A percentile compares a stretch with the other conserved stretches of the same genome.
These are phyloP conservation scores for Aureobasidium sp. DNA, from an alignment of 2,329 filamentous ascomycete genomes.

Conservation along the genomic window DNA sequence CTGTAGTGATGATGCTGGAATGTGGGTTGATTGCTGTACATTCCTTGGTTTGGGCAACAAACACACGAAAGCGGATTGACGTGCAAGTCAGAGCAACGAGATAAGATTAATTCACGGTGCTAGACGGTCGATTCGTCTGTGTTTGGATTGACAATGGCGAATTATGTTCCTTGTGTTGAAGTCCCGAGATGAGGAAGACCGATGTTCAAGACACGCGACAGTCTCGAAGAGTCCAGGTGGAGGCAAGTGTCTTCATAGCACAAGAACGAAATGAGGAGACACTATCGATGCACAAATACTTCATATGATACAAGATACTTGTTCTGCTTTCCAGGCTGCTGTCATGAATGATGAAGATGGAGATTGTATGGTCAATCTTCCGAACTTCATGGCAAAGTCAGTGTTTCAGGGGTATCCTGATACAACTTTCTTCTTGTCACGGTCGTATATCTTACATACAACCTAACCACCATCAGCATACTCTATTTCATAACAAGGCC, in stretches of 20 bases:
- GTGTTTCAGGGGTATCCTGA: background rate
- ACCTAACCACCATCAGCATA: no score
- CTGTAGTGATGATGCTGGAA: conserved; percentile 24
- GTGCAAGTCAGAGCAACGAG: conserved; percentile 9
- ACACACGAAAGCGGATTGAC: conserved; percentile 23
- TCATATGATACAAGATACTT: background rate
- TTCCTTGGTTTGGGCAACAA: conserved; percentile 26
- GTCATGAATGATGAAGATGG: no score
- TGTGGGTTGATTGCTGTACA: conserved; percentile 20
- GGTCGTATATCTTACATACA: background rate
- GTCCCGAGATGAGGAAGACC: background rate
- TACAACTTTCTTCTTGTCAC: background rate
- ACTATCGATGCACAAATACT: background rate
- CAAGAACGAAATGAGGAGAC: background rate
- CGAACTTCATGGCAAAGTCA: no score
- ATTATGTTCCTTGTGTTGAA: background rate
- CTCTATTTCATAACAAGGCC: background rate
- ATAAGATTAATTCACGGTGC: background rate
- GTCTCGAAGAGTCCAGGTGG: background rate
- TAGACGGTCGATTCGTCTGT: background rate
- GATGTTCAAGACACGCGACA: background rate
- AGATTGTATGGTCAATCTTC: no score
- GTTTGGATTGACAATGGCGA: background rate
- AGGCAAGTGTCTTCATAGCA: background rate
- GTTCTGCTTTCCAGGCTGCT: background rate